Evolutionary conservation across 768 basidiomycete genomes (phyloP).

Genomic region (Pisolithus tinctorius): DNA sequence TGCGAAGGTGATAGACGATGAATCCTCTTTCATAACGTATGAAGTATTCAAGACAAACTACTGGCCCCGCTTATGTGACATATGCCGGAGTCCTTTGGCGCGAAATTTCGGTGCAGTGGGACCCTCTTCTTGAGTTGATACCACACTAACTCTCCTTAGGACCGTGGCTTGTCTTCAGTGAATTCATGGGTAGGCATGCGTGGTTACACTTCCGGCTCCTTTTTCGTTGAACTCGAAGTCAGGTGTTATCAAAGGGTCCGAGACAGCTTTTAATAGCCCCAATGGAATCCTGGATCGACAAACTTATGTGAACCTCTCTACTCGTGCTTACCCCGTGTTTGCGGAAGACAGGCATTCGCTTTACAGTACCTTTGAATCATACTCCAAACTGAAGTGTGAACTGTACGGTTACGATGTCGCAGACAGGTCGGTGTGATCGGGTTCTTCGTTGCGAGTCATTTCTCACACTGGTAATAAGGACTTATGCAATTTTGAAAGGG

Average conservation of each 20-base stretch:
- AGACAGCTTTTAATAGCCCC: slow-evolving; percentile 34
- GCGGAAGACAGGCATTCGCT: slow-evolving; percentile 39
- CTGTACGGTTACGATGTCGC: slow-evolving; percentile 47
- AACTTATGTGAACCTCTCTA: slow-evolving; percentile 42
- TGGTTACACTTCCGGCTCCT: neutral
- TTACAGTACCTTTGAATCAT: slow-evolving; percentile 49
- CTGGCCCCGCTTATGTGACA: slow-evolving; percentile 41
- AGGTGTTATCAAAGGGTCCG: slow-evolving; percentile 68
- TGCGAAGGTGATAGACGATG: slow-evolving; percentile 7
- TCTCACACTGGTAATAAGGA: slow-evolving; percentile 26
- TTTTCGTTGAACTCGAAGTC: neutral
- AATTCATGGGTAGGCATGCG: slow-evolving; percentile 47
- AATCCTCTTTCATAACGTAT: slow-evolving; percentile 35
- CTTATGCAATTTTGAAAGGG: slow-evolving; percentile 40
- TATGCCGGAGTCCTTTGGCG: no score
- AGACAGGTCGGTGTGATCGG: slow-evolving; percentile 38
- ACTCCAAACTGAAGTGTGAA: slow-evolving; percentile 38
- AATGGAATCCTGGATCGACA: slow-evolving; percentile 36
- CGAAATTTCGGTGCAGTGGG: no score
- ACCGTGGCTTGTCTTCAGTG: slow-evolving; percentile 55
- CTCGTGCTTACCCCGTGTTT: slow-evolving; percentile 49
- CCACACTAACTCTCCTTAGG: slow-evolving; percentile 31
- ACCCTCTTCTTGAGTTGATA: neutral
- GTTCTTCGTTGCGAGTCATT: neutral
- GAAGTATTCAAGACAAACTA: slow-evolving; percentile 42